A percentile compares a stretch with the other conserved stretches of the same genome.
Evolutionary conservation across 2,329 filamentous ascomycete species (phyloP).

Genomic region (Ceratocystis variospora): DNA sequence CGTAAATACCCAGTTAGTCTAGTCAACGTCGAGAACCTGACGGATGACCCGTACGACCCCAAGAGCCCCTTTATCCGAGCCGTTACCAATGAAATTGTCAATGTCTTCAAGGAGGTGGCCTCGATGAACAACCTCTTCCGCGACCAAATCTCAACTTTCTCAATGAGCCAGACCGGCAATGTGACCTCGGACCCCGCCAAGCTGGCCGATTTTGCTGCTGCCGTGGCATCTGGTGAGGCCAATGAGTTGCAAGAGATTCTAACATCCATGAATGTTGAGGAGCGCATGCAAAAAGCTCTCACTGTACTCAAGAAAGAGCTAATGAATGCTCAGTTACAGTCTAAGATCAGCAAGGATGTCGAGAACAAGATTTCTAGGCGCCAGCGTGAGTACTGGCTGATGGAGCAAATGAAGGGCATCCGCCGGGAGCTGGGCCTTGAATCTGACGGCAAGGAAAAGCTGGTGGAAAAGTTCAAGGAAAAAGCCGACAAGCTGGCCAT

Average conservation of each 20-base stretch:
- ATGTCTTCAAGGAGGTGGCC: constrained; percentile 95
- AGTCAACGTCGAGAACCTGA: constrained; percentile 87
- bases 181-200: constrained; percentile 91
- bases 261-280: constrained; percentile 77
- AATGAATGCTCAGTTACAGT: constrained; percentile 93
- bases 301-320: constrained; percentile 93
- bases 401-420: constrained; percentile 99
- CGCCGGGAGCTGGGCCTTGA: constrained; percentile 89
- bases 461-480: constrained; percentile 94
- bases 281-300: constrained; percentile 80
- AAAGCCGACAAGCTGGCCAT: constrained; percentile 88
- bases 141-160: constrained; percentile 94
- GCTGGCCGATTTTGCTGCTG: constrained; percentile 90
- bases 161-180: constrained; percentile 88
- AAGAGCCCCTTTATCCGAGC: constrained; percentile 82
- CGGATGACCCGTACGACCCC: constrained; percentile 77
- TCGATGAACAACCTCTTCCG: constrained; percentile 88
- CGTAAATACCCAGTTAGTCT: constrained; percentile 85
- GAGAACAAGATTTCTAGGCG: constrained; percentile 95
- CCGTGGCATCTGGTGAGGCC: constrained; percentile 86
- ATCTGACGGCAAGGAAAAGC: constrained; percentile 93
- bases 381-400: constrained; percentile 94
- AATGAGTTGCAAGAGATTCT: constrained; percentile 86
- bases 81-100: constrained; percentile 93
- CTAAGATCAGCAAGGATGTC: constrained; percentile 95